phyloP scores from a whole-genome alignment of 768 basidiomycete species.

The Tulasnella calospora region DNA sequence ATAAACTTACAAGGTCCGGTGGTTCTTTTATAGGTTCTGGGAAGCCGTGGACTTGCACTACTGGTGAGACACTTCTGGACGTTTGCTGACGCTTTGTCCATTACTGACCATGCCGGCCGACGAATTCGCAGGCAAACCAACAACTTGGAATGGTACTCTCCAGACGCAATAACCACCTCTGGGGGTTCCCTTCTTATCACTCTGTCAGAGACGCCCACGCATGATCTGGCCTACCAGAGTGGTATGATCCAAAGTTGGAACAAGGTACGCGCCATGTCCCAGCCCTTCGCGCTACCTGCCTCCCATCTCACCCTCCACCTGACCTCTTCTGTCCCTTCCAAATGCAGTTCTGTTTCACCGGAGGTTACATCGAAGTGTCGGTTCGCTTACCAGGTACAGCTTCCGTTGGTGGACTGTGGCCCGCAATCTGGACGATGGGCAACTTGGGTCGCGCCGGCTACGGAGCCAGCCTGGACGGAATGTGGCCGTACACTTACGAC shows the following conservation, averaged over 20 bases:
- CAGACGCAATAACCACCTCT: constrained; percentile 56
- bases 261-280: constrained; percentile 42
- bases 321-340: neutral
- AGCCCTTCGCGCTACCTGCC: neutral
- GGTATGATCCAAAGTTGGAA: constrained; percentile 60
- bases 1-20: too few species aligned
- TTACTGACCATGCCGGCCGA: neutral
- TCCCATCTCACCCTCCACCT: neutral
- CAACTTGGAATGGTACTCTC: constrained; percentile 88
- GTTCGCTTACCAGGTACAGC: constrained; percentile 21
- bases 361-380: constrained; percentile 57
- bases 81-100: constrained; percentile 33
- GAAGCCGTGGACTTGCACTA: constrained; percentile 65
- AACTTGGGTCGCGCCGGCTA: constrained; percentile 84
- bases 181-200: constrained; percentile 85
- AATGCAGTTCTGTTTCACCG: constrained; percentile 78
- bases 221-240: constrained; percentile 63
- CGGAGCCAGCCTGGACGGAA: constrained; percentile 79
- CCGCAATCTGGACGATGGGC: constrained; percentile 55
- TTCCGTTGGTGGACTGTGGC: constrained; percentile 14
- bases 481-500: constrained; percentile 74
- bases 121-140: constrained; percentile 38
- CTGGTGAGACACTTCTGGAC: constrained; percentile 32
- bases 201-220: constrained; percentile 54
- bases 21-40: constrained; percentile 49